A percentile compares a stretch with the other conserved stretches of the same genome.
phyloP scores from a whole-genome alignment of 345 rosid genomes.

The Noccaea bulbosa region DNA sequence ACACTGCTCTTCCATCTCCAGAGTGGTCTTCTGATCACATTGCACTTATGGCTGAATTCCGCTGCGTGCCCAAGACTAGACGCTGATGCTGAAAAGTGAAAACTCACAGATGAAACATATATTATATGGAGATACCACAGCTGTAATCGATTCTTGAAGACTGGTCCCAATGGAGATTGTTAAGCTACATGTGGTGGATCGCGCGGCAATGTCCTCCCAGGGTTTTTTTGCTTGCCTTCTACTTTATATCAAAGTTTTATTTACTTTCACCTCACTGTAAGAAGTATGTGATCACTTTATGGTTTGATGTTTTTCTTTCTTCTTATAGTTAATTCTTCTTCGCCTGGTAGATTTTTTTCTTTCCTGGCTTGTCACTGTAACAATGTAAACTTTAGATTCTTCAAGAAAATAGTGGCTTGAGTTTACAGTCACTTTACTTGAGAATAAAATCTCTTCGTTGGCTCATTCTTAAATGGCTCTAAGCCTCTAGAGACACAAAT shows the following conservation, averaged over 20 bases:
- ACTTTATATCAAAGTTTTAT: conserved; percentile 57
- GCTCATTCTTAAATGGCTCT: neutral
- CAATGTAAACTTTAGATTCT: conserved; percentile 33
- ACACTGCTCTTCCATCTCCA: conserved; percentile 99
- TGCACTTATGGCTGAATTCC: conserved; percentile 95
- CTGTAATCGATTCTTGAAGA: conserved; percentile 23
- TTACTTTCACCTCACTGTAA: conserved; percentile 33
- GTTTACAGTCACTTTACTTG: conserved; percentile 10
- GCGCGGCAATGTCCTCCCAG: conserved; percentile 34
- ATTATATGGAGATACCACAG: conserved; percentile 14
- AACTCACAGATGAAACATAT: conserved; percentile 28
- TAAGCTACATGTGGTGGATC: conserved; percentile 33
- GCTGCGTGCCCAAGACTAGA: conserved; percentile 87
- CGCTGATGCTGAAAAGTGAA: conserved; percentile 61
- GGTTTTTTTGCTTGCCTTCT: conserved; percentile 50
- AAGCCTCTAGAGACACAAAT: neutral
- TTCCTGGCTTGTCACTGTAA: conserved; percentile 33
- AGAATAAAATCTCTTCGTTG: neutral
- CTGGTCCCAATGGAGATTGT: conserved; percentile 19
- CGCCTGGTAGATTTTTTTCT: conserved; percentile 34
- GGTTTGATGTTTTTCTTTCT: conserved; percentile 14
- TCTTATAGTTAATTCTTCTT: conserved; percentile 27
- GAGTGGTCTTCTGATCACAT: conserved; percentile 99
- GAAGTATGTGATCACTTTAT: conserved; percentile 29
- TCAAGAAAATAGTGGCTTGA: conserved; percentile 30